These are phyloP conservation scores for Ascoidea rubescens DNA, from an alignment of 805 yeast species.

Conservation along the genomic window DNA sequence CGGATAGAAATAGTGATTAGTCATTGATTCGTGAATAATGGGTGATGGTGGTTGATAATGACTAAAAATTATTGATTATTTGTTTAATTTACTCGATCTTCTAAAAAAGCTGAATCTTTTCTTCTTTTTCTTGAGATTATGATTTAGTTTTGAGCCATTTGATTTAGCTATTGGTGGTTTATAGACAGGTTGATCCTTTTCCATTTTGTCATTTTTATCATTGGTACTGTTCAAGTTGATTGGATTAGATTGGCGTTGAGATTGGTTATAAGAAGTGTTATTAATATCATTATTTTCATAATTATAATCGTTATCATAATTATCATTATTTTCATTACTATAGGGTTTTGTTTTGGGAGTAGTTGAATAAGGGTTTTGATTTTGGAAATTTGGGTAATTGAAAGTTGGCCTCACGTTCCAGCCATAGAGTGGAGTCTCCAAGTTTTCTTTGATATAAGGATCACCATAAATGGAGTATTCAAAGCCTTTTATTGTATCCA, in stretches of 20 bases:
- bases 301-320: neutral
- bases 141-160: constrained; percentile 13
- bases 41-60: neutral
- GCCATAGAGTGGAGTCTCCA: constrained; percentile 69
- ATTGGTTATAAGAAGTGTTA: neutral
- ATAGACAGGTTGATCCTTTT: constrained; percentile 27
- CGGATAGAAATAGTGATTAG: no score
- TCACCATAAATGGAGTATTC: constrained; percentile 94
- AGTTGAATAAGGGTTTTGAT: constrained; percentile 21
- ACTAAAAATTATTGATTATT: no score
- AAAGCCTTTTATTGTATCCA: constrained; percentile 88
- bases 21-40: no score
- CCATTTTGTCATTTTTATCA: constrained; percentile 17
- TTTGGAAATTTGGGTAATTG: constrained; percentile 38
- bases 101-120: constrained; percentile 77
- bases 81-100: constrained; percentile 32
- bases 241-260: neutral
- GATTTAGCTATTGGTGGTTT: constrained; percentile 33
- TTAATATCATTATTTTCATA: neutral
- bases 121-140: constrained; percentile 29
- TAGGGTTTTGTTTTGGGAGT: constrained; percentile 7
- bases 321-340: neutral
- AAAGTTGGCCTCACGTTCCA: constrained; percentile 60
- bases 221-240: neutral
- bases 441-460: constrained; percentile 56